Evolutionary conservation across 768 basidiomycete species (phyloP), one percentile per base, ranked within the genome.

Genomic region (Suillus discolor): DNA sequence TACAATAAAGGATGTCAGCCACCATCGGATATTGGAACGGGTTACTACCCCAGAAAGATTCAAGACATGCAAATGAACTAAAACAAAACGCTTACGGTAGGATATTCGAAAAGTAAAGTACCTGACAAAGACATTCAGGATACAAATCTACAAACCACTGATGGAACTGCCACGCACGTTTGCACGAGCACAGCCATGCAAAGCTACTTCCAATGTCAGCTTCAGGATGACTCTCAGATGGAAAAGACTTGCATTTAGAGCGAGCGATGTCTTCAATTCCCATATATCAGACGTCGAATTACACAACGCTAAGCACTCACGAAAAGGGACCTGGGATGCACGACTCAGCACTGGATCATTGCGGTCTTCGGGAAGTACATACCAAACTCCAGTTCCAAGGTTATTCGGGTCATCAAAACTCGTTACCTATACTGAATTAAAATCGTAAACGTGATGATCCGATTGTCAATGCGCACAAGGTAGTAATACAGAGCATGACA

Each of bases 101-200:
- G 31, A 65, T 65, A 67, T 67, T 12, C 57, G 66, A 20, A 65
- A 39, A 41, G 66, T 41, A 47, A 67, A 67, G 51, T 38, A 65
- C 16, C 66, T 67, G 34, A 6, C 44, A 63, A 51, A 4, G 13
- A 54, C 18, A 23, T 15, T 38, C 18, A 25, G 51, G n/a, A 68
- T 38, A 4, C 49, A 28, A 8, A 18, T 59, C 25, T 20, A 18
- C 38, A 9, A 34, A 66, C 11, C 41, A n/a, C 4, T 12, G 42
- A 23, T 18, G 36, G 23, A 28, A 51, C 9, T 4, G n/a, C 38
- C 41, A 71, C 79, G 34, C 49, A 83, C 81, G 73, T 74, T 74
- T 84, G 82, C 7, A 80, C 79, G 39, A 80, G 68, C 53, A 83
- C 80, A 23, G 80, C 81, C 54, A 83, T 78, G 44, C 77, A 20